Conservation (phyloP, 441 rosid species). For the Cnidoscolus chayamansa region DNA sequence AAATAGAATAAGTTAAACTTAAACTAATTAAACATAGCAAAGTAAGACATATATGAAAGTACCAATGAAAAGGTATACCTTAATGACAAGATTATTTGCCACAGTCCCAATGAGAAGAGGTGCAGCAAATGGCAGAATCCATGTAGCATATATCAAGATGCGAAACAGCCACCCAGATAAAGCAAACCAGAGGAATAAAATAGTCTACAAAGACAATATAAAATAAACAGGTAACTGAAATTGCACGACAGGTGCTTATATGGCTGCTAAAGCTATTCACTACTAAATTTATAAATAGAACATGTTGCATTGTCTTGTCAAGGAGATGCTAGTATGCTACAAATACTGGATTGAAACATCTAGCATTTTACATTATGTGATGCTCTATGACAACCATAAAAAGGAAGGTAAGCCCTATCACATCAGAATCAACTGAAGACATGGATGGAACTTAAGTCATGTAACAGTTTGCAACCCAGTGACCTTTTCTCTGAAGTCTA, state of each 20-base stretch:
- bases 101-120: conserved; percentile 91
- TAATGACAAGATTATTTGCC: conserved; percentile 80
- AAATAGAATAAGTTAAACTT: background rate
- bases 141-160: conserved; percentile 57
- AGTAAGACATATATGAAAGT: background rate
- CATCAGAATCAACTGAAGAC: too few relatives aligned
- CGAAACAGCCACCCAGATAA: conserved; percentile 96
- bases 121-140: conserved; percentile 90
- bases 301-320: background rate
- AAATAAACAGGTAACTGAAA: background rate
- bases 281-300: background rate
- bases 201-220: conserved; percentile 41
- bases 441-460: too few relatives aligned
- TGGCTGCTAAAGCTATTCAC: background rate
- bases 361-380: background rate
- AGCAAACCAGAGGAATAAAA: conserved; percentile 89
- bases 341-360: background rate
- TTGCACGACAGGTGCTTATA: background rate
- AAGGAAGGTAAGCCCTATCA: background rate
- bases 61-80: conserved; percentile 42
- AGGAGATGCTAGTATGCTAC: background rate
- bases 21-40: background rate
- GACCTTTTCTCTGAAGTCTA: too few relatives aligned
- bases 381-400: background rate
- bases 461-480: too few relatives aligned